Conservation (phyloP, 768 basidiomycete genomes). For the Multifurca ochricompacta region DNA sequence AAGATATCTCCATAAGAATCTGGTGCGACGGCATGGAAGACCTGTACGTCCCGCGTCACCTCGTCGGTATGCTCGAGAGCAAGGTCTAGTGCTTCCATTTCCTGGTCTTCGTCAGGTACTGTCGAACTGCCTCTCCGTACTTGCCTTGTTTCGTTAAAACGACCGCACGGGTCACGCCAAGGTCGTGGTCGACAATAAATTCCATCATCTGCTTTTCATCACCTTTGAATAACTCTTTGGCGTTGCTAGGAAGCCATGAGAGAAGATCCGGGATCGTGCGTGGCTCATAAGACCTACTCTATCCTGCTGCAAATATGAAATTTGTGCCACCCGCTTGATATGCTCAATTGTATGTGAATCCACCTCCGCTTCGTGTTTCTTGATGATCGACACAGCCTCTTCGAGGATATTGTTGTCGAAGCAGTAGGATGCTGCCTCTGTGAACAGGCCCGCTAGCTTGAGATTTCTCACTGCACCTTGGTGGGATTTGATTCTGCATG, state of each 20-base stretch:
- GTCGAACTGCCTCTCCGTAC: slow-evolving; percentile 42
- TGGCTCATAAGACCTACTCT: slow-evolving; percentile 3
- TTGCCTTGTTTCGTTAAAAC: slow-evolving; percentile 38
- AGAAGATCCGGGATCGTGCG: not conserved
- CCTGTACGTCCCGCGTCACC: slow-evolving; percentile 21
- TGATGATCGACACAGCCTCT: slow-evolving; percentile 1
- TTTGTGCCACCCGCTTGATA: slow-evolving; percentile 2
- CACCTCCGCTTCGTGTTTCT: not conserved
- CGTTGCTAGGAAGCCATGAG: slow-evolving; percentile 33
- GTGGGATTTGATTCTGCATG: slow-evolving; percentile 1
- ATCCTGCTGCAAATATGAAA: slow-evolving; percentile 10
- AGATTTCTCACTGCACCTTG: not conserved
- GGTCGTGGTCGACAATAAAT: slow-evolving; percentile 46
- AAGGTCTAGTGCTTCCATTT: slow-evolving; percentile 39
- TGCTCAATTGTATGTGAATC: slow-evolving; percentile 7
- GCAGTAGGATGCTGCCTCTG: slow-evolving; percentile 13
- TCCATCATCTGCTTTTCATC: slow-evolving; percentile 46
- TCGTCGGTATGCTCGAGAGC: slow-evolving; percentile 31
- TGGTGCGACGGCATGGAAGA: slow-evolving; percentile 27
- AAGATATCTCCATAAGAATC: slow-evolving; percentile 32
- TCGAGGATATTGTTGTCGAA: slow-evolving; percentile 14
- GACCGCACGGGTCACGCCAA: slow-evolving; percentile 41
- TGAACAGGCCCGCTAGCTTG: slow-evolving; percentile 4
- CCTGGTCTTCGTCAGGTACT: slow-evolving; percentile 43
- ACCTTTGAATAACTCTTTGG: slow-evolving; percentile 39